Evolutionary conservation across 257 asterid species (phyloP).

Genomic region (Solanum ossicruentum): DNA sequence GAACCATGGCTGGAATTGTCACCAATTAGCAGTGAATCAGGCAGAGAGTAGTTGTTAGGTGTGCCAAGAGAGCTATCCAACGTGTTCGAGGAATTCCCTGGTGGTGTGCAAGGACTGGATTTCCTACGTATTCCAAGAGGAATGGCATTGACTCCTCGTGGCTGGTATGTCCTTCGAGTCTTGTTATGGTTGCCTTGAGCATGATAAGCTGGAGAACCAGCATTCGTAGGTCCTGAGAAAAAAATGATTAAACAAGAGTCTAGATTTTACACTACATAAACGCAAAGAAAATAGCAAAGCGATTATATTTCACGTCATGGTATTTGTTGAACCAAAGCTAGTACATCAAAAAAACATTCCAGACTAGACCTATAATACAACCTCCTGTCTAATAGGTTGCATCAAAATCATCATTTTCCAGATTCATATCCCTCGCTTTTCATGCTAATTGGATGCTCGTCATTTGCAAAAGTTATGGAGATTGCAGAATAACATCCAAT

Average conservation of each 20-base stretch:
- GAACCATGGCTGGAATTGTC: constrained; percentile 12
- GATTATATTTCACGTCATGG: background rate
- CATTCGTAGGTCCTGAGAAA: constrained; percentile 30
- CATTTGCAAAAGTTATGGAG: background rate
- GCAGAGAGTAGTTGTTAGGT: constrained; percentile 7
- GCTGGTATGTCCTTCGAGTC: constrained; percentile 18
- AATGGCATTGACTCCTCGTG: constrained; percentile 22
- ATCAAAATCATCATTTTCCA: background rate
- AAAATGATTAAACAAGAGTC: background rate
- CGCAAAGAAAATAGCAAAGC: background rate
- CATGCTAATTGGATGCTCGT: background rate
- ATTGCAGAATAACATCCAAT: background rate
- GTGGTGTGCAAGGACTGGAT: constrained; percentile 15
- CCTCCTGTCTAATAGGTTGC: background rate
- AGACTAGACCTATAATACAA: background rate
- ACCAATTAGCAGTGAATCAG: constrained; percentile 24
- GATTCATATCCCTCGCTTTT: background rate
- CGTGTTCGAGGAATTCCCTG: constrained; percentile 16
- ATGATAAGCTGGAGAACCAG: constrained; percentile 20
- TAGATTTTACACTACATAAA: background rate
- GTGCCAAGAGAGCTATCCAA: constrained; percentile 23
- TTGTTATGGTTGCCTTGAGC: constrained; percentile 22
- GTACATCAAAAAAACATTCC: background rate
- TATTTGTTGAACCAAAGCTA: background rate
- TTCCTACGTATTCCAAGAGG: constrained; percentile 20